Evolutionary conservation across 2,329 filamentous ascomycete genomes (phyloP).

Genomic region (Aspergillus pseudoterreus): DNA sequence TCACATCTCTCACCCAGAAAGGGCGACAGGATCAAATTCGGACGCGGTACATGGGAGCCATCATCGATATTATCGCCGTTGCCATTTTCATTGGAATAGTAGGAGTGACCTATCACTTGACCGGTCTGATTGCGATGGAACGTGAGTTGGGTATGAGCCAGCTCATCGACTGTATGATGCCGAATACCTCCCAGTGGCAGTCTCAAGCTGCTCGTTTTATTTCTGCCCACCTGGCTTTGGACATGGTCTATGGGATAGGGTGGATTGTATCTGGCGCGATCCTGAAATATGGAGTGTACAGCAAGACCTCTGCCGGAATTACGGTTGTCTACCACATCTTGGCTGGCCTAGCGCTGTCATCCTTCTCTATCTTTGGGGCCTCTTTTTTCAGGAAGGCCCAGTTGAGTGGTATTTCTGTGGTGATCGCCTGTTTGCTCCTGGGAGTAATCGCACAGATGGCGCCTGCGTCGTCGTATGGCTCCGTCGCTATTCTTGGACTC

Average conservation of each 20-base stretch:
- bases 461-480: conserved; percentile 54
- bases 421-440: conserved; percentile 68
- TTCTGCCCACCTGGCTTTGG: conserved; percentile 76
- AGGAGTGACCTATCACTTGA: conserved; percentile 80
- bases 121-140: conserved; percentile 80
- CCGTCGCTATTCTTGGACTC: conserved; percentile 67
- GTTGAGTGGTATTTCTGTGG: conserved; percentile 76
- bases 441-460: conserved; percentile 79
- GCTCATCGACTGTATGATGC: conserved; percentile 88
- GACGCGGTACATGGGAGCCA: conserved; percentile 64
- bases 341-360: conserved; percentile 71
- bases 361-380: conserved; percentile 75
- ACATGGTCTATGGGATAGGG: conserved; percentile 72
- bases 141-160: conserved; percentile 84
- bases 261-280: conserved; percentile 76
- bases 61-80: conserved; percentile 73
- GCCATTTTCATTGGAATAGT: conserved; percentile 76
- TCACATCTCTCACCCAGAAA: conserved; percentile 66
- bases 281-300: conserved; percentile 61
- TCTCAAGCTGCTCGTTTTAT: conserved; percentile 73
- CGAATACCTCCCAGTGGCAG: conserved; percentile 68
- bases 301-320: conserved; percentile 59
- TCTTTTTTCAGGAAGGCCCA: conserved; percentile 85
- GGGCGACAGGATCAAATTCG: conserved; percentile 66
- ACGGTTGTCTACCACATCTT: conserved; percentile 72